Percentiles rank a stretch among this genome's conserved stretches.
Evolutionary conservation across 305 asterid species (phyloP).

Genomic region (Caryopteris hybrid): DNA sequence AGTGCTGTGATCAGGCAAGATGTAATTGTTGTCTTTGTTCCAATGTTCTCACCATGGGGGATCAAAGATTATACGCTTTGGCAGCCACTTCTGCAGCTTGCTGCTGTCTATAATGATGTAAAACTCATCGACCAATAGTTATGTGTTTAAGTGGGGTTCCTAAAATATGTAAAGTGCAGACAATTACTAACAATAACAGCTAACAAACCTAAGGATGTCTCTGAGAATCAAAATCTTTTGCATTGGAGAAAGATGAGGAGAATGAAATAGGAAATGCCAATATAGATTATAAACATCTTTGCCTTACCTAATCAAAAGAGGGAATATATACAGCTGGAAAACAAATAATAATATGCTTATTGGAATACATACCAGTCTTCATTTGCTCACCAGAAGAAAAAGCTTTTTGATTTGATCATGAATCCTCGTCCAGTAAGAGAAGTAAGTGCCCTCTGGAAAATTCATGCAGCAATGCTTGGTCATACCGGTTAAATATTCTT

Average conservation of each 20-base stretch:
- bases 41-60: constrained; percentile 64
- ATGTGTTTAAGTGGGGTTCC: too few relatives aligned
- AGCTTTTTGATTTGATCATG: neutral
- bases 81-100: constrained; percentile 35
- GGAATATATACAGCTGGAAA: constrained; percentile 1
- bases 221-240: too few relatives aligned
- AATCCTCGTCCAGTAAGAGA: constrained; percentile 2
- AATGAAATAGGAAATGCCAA: neutral
- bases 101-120: too few relatives aligned
- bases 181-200: too few relatives aligned
- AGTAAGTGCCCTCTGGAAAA: neutral
- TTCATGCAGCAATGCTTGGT: neutral
- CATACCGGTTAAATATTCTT: neutral
- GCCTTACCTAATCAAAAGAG: neutral
- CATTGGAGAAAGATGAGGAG: too few relatives aligned
- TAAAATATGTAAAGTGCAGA: too few relatives aligned
- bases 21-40: constrained; percentile 34
- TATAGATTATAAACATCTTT: neutral
- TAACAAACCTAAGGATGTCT: too few relatives aligned
- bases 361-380: constrained; percentile 4
- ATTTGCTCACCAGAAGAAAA: neutral
- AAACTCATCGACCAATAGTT: too few relatives aligned
- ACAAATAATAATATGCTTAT: neutral
- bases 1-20: constrained; percentile 43
- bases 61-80: constrained; percentile 61